These are phyloP conservation scores for Jamesozyma gamospora DNA, from an alignment of 805 yeast genomes.

Conservation along the genomic window DNA sequence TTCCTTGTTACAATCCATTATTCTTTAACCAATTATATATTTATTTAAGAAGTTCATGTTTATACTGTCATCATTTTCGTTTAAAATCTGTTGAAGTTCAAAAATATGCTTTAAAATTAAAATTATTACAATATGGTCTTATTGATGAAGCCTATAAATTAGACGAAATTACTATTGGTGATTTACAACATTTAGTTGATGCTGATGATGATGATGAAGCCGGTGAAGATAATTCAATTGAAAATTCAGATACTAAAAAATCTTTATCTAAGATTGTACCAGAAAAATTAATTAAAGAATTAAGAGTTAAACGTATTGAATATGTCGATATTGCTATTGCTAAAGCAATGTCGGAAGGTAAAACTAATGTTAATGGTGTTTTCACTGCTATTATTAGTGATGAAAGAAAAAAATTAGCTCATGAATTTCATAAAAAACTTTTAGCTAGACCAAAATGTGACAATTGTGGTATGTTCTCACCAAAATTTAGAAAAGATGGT, in stretches of 20 bases:
- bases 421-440: conserved; percentile 64
- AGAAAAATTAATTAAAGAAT: conserved; percentile 26
- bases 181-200: conserved; percentile 18
- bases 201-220: conserved; percentile 37
- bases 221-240: conserved; percentile 37
- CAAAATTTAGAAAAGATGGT: conserved; percentile 91
- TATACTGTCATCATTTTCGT: conserved; percentile 82
- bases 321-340: conserved; percentile 66
- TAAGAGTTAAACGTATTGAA: conserved; percentile 50
- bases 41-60: conserved; percentile 73
- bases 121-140: conserved; percentile 79
- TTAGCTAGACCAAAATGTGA: conserved; percentile 81
- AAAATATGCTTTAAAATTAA: conserved; percentile 64
- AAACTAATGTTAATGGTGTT: conserved; percentile 55
- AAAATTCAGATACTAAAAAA: conserved; percentile 17
- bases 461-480: conserved; percentile 92
- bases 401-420: conserved; percentile 68
- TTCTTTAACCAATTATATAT: conserved; percentile 88
- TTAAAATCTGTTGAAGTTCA: conserved; percentile 62
- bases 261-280: conserved; percentile 8
- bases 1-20: conserved; percentile 89
- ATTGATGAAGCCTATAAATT: conserved; percentile 66
- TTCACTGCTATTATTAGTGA: conserved; percentile 79
- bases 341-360: conserved; percentile 66
- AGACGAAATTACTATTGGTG: conserved; percentile 44